Base-by-base conservation (phyloP, 352 stramenopile species). In the Globisporangium acanthophoron region DNA sequence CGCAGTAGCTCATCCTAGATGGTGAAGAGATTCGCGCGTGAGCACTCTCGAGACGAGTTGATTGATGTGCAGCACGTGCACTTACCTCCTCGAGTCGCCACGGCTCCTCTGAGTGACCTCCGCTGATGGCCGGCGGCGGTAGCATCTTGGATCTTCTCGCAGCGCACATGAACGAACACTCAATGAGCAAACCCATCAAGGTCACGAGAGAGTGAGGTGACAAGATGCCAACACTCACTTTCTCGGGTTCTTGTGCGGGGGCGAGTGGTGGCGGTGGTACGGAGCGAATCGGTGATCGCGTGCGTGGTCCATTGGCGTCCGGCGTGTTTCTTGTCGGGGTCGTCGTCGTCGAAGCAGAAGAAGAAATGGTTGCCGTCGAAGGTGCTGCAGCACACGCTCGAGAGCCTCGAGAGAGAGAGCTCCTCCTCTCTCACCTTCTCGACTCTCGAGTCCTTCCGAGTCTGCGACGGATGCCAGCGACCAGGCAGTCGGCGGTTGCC, bases 1-100 rank as follows among this genome's bases (percentile, higher is more conserved):
- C 83, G 82, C 55, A 94, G 75, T 20, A 74, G 58, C 18, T 88
- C 69, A 61, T 94, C 85, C 80, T 92, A 52, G 37, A 43, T 43
- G 1, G 18, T 5, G 8, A 13, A 43, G 13, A 43, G 37, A 43
- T 16, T 15, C 37, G 12, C 33, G 33, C 12, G 12, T 43, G 37
- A 43, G 13, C 37, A 43, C 11, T 2, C 37, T 18, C 13, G 37
- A 41, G 11, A 43, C 12, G 13, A 3, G 37, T 3, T 16, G 12
- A 40, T 13, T 40, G 9, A 21, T 24, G 43, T 59, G 46, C 20
- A 52, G 12, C 7, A 44, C 9, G 40, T 21, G 41, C 21, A 11
- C 46, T 43, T 13, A 43, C 37, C 37, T 43, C 37, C 37, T 43
- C 37, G 12, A 43, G 37, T 43, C 37, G 11, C 37, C 37, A 43